These are phyloP conservation scores for Edaphochlamys debaryana DNA, from an alignment of 139 green algal species.

Conservation along the genomic window DNA sequence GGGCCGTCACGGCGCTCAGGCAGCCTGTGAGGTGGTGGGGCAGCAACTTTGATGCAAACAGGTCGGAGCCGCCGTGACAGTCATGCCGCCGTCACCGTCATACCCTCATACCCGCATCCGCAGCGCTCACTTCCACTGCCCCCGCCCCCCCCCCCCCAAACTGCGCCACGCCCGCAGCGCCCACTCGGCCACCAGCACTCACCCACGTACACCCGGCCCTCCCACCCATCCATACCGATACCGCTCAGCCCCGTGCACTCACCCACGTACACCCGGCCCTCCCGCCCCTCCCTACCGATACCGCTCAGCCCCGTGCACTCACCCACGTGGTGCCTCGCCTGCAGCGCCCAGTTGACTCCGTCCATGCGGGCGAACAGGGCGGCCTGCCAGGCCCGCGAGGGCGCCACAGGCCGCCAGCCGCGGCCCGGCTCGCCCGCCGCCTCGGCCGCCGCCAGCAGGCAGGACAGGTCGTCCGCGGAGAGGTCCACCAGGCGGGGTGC, in stretches of 20 bases:
- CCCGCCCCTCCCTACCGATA: too few relatives aligned
- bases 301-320: neutral
- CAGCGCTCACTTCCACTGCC: too few relatives aligned
- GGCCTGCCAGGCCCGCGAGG: slow-evolving; percentile 9
- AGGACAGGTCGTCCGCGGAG: slow-evolving; percentile 14
- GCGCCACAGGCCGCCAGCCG: neutral
- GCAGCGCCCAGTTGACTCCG: slow-evolving; percentile 34
- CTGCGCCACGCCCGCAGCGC: too few relatives aligned
- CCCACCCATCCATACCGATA: too few relatives aligned
- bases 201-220: too few relatives aligned
- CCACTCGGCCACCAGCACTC: too few relatives aligned
- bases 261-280: too few relatives aligned
- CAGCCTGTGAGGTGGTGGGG: neutral
- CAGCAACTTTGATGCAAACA: too few relatives aligned
- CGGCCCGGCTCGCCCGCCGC: neutral
- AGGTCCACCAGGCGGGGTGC: neutral
- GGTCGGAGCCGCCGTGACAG: neutral
- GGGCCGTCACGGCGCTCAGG: neutral
- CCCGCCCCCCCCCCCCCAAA: too few relatives aligned
- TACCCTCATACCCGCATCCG: too few relatives aligned
- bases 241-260: too few relatives aligned
- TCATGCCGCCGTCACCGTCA: too few relatives aligned
- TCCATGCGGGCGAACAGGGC: slow-evolving; percentile 24
- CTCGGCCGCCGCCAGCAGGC: slow-evolving; percentile 9
- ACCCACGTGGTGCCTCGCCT: slow-evolving; percentile 17